Conservation (phyloP, 345 rosid genomes). For the Boechera divaricarpa region DNA sequence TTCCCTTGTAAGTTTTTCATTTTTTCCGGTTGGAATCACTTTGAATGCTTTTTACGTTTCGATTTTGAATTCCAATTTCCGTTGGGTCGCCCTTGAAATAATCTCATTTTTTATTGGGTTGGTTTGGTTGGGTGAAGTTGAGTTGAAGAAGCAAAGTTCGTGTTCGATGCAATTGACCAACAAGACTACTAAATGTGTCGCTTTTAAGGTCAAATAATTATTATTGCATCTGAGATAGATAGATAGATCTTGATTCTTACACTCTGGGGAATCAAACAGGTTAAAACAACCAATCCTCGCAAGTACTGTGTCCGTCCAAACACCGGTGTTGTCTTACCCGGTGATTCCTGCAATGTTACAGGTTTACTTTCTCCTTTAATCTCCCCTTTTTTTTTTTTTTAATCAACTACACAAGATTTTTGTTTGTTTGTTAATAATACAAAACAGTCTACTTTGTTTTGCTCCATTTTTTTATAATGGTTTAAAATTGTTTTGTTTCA, state of each 20-base stretch:
- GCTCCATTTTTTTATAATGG: neutral
- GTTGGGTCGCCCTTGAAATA: too few species aligned
- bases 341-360: slow-evolving; percentile 65
- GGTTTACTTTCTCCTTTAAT: slow-evolving; percentile 42
- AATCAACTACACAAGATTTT: too few species aligned
- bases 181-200: slow-evolving; percentile 69
- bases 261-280: slow-evolving; percentile 44
- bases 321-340: slow-evolving; percentile 70
- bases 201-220: slow-evolving; percentile 59
- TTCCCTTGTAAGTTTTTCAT: slow-evolving; percentile 65
- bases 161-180: slow-evolving; percentile 78
- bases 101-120: too few species aligned
- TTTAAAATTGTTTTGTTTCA: slow-evolving; percentile 34
- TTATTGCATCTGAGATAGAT: too few species aligned
- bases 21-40: neutral
- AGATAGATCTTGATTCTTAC: neutral
- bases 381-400: too few species aligned
- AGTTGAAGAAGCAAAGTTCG: slow-evolving; percentile 80
- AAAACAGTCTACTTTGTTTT: neutral
- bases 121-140: slow-evolving; percentile 52
- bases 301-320: slow-evolving; percentile 91
- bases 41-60: neutral
- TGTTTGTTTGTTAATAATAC: neutral
- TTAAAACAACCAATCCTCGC: slow-evolving; percentile 86
- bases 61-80: neutral